Conservation (phyloP, 768 basidiomycete genomes). For the Hysterangium stoloniferum region DNA sequence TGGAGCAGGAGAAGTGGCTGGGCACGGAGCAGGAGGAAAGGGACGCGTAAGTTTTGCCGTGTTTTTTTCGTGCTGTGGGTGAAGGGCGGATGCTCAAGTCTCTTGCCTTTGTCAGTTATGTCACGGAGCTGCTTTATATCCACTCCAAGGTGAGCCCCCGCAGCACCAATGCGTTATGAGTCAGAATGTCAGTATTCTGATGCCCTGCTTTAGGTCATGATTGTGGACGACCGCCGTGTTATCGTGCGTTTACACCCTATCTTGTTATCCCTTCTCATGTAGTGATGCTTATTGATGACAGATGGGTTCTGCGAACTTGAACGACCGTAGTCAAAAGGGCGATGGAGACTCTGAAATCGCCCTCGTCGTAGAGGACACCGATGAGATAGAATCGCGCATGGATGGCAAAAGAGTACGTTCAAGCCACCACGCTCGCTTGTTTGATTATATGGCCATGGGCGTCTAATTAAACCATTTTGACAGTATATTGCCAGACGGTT, state of each 20-base stretch:
- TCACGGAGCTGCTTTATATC: constrained; percentile 76
- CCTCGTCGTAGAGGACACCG: constrained; percentile 82
- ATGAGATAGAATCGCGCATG: constrained; percentile 70
- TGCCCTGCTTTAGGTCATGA: constrained; percentile 51
- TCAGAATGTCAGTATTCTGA: constrained; percentile 8
- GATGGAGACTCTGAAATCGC: constrained; percentile 95
- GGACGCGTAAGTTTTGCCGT: constrained; percentile 41
- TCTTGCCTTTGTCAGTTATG: constrained; percentile 44
- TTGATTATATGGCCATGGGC: not conserved
- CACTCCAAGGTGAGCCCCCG: constrained; percentile 49
- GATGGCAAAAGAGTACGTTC: constrained; percentile 47
- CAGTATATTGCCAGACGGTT: constrained; percentile 67
- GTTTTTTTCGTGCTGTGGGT: constrained; percentile 5
- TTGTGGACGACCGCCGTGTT: constrained; percentile 85
- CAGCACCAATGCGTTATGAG: not conserved
- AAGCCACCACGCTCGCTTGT: not conserved
- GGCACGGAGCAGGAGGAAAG: constrained; percentile 80
- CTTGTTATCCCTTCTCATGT: not conserved
- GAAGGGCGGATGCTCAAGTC: no score
- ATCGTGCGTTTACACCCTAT: constrained; percentile 47
- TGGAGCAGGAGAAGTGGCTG: constrained; percentile 78
- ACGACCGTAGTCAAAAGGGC: constrained; percentile 85
- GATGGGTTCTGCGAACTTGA: constrained; percentile 93
- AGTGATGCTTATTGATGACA: constrained; percentile 22
- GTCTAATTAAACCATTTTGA: not conserved